Conservation (phyloP, 495 filamentous ascomycete species). For the Penicillium argentinense region DNA sequence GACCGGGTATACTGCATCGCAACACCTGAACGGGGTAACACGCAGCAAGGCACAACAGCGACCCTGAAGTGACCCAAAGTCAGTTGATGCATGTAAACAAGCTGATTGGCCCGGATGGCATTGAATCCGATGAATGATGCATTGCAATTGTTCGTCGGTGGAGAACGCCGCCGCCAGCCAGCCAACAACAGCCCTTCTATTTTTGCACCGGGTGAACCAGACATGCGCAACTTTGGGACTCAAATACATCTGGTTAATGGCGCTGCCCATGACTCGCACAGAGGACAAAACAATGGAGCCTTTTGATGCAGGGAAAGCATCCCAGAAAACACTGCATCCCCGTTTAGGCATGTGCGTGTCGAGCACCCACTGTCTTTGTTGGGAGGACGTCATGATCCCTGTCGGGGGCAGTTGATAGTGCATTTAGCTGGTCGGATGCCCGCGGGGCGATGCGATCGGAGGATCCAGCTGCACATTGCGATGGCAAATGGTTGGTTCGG, state of each 20-base stretch:
- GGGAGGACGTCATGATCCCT: neutral
- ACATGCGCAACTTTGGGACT: constrained; percentile 1
- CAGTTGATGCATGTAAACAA: neutral
- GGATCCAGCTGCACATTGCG: too few species aligned
- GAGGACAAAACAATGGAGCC: too few species aligned
- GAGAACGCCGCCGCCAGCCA: constrained; percentile 3
- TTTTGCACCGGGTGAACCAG: constrained; percentile 12
- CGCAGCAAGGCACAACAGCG: neutral
- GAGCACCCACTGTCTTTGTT: too few species aligned
- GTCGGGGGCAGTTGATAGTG: neutral
- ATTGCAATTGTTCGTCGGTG: neutral
- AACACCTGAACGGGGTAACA: neutral
- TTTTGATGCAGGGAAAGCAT: too few species aligned
- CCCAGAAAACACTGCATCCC: too few species aligned
- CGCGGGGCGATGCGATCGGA: neutral
- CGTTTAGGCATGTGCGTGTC: too few species aligned
- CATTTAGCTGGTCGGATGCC: neutral
- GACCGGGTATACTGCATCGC: too few species aligned
- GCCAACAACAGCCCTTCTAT: constrained; percentile 15
- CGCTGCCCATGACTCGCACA: neutral
- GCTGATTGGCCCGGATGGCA: neutral
- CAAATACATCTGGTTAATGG: neutral
- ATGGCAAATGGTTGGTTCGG: too few species aligned
- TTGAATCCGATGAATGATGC: constrained; percentile 1
- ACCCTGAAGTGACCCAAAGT: neutral